Evolutionary conservation across 768 basidiomycete species (phyloP).

Genomic region (Glaciozyma antarctica): DNA sequence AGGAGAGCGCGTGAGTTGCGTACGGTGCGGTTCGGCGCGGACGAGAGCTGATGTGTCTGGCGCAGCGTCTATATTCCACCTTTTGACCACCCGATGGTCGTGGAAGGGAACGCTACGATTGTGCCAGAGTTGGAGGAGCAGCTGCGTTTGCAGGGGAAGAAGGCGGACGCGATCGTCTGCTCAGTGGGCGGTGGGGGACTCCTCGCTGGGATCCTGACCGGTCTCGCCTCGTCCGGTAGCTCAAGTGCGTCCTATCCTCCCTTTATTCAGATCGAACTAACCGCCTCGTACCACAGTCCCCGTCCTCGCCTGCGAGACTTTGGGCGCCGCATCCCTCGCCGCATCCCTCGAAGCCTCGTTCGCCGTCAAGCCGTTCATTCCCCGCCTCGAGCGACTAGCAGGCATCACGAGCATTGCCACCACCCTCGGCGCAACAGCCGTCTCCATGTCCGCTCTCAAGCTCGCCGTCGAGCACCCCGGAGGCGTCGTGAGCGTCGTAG

Average conservation of each 20-base stretch:
- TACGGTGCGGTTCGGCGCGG: neutral
- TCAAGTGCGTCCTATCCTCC: neutral
- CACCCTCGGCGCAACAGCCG: neutral
- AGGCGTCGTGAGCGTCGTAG: neutral
- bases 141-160: neutral
- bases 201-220: neutral
- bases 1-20: neutral
- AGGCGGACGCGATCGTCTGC: neutral
- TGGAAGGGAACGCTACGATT: neutral
- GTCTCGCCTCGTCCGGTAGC: neutral
- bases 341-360: neutral
- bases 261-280: neutral
- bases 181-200: neutral
- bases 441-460: neutral
- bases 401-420: neutral
- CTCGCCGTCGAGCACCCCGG: neutral
- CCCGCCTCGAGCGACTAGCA: neutral
- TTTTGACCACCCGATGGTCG: neutral
- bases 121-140: neutral
- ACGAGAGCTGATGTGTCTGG: neutral
- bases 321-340: neutral
- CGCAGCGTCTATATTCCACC: neutral
- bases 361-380: neutral
- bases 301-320: neutral
- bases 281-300: neutral